Evolutionary conservation across 2,329 filamentous ascomycete species (phyloP).

Genomic region (Xylariaceae sp.): DNA sequence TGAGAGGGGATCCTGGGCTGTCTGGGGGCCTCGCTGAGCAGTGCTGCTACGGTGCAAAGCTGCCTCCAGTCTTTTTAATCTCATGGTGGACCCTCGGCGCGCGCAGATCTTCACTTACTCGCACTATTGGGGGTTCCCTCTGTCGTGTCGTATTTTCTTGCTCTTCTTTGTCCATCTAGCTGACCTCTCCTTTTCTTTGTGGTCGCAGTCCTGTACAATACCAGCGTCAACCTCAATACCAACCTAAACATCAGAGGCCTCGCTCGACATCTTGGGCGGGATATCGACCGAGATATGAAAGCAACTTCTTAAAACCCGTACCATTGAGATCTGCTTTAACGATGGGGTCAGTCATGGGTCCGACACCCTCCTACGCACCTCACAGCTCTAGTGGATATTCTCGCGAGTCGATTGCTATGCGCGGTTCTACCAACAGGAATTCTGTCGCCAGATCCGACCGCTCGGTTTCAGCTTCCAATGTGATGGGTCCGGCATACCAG

Average conservation of each 20-base stretch:
- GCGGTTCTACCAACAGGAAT: background rate
- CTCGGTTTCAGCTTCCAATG: background rate
- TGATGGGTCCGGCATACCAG: conserved; percentile 11
- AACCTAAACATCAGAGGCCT: conserved; percentile 19
- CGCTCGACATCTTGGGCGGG: conserved; percentile 19
- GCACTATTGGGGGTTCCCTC: conserved; percentile 4
- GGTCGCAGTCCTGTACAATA: too few relatives aligned
- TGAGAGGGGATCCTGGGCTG: background rate
- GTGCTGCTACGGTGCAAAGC: background rate
- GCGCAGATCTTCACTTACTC: conserved; percentile 18
- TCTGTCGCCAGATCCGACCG: background rate
- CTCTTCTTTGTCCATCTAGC: conserved; percentile 4
- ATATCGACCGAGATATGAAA: conserved; percentile 16
- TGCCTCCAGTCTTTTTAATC: conserved; percentile 6
- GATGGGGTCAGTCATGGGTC: conserved; percentile 17
- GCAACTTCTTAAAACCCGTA: conserved; percentile 16
- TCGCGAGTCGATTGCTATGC: background rate
- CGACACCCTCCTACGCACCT: conserved; percentile 1
- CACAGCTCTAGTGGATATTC: too few relatives aligned
- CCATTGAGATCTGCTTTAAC: conserved; percentile 4
- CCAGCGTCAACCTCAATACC: conserved; percentile 14
- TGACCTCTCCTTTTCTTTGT: conserved; percentile 19
- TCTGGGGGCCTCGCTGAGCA: too few relatives aligned
- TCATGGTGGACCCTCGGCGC: background rate
- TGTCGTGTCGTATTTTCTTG: conserved; percentile 3